A percentile compares a stretch with the other conserved stretches of the same genome.
phyloP scores from a whole-genome alignment of 495 filamentous ascomycete genomes.

The Aspergillus nidulans region DNA sequence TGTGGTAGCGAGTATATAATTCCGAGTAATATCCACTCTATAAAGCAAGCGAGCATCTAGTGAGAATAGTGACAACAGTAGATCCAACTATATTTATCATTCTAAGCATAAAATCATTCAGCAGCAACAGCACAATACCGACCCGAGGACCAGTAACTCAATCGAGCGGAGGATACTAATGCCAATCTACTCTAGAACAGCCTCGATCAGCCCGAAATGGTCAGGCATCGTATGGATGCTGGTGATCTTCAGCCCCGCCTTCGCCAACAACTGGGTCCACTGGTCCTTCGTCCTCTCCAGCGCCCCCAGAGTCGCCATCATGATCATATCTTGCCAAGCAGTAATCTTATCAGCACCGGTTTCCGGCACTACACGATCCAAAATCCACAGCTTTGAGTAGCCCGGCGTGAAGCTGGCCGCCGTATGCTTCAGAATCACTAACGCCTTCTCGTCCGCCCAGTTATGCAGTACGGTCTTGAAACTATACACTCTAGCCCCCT shows the following conservation, averaged over 20 bases:
- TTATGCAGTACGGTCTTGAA: not conserved
- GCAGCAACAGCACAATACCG: too few relatives aligned
- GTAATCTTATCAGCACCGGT: not conserved
- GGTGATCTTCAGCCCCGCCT: conserved; percentile 60
- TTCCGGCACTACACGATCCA: not conserved
- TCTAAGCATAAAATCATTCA: too few relatives aligned
- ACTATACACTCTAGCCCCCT: not conserved
- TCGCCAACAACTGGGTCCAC: conserved; percentile 31
- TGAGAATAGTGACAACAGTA: too few relatives aligned
- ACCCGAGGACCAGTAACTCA: too few relatives aligned
- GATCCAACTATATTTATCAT: too few relatives aligned
- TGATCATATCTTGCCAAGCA: not conserved
- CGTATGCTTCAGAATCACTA: not conserved
- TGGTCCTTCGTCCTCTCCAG: conserved; percentile 34
- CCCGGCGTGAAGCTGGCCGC: not conserved
- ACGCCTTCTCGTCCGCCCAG: not conserved
- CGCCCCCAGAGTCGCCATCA: conserved; percentile 13
- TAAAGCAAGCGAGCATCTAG: too few relatives aligned
- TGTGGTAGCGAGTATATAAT: too few relatives aligned
- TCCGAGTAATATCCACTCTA: too few relatives aligned
- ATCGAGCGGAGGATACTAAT: not conserved
- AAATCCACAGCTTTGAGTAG: not conserved
- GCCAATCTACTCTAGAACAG: conserved; percentile 15
- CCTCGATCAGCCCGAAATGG: conserved; percentile 30
- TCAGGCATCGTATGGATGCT: conserved; percentile 25